Evolutionary conservation across 768 basidiomycete species (phyloP), one percentile per base, ranked within the genome.

Genomic region (Phanerodontia chrysosporium): DNA sequence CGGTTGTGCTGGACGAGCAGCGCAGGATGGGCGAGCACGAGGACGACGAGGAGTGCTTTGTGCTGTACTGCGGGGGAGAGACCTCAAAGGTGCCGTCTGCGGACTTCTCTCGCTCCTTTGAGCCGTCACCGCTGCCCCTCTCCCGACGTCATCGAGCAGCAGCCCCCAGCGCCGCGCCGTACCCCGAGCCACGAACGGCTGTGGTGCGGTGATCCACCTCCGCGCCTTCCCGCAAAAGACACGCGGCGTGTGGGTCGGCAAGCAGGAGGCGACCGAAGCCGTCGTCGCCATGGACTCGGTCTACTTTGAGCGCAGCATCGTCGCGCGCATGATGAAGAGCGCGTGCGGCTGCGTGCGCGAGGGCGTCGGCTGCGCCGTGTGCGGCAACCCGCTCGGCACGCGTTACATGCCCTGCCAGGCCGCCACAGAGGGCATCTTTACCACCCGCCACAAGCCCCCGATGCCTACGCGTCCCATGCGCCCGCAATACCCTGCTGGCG

Each of bases 311-410:
- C 71, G 78, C 32, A 63, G 73, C 13, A 72, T 76, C 14, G 73
- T 79, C 18, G 76, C 79, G 39, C 78, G 78, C 68, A 80, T 82
- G 68, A 73, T 80, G 57, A 75, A 74, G 60, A 83, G 79, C 61
- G 72, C 81, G 2, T 89, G 87, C 63, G 86, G 87, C 14, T 90
- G 87, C 64, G 68, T 83, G 39, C 78, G 83, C 32, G 85, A 88
- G 69, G 86, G 85, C 5, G 75, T 90, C 10, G 87, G 84, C 21
- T 90, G 87, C 71, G 76, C 79, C 2, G 76, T 76, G 46, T 87
- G 84, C 83, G 87, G 87, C 0, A 89, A 87, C 58, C 73, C 83
- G 3, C 73, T 89, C 12, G 87, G 87, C 27, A 85, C 80, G 5
- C 77, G 85, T 28, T 85, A 82, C 64, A 78, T 77, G 35, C 84